Percentiles rank a stretch among this genome's conserved stretches.
These are phyloP conservation scores for Arthrinium puccinioides DNA, from an alignment of 2,329 filamentous ascomycete species.

Conservation along the genomic window DNA sequence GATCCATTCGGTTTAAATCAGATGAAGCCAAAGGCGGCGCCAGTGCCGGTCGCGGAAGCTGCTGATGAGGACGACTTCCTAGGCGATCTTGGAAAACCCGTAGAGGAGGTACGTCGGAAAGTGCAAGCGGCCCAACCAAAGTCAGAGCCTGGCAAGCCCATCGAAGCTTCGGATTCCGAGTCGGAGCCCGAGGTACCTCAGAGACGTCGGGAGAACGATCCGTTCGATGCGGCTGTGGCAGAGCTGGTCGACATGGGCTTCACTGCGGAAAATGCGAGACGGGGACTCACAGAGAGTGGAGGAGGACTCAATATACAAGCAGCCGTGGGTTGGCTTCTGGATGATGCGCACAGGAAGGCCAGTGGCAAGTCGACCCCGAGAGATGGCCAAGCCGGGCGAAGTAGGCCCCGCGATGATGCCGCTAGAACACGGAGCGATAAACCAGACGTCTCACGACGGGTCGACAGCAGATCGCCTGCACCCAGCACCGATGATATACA, in stretches of 20 bases:
- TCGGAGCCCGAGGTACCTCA: slow-evolving; percentile 31
- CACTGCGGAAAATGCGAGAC: slow-evolving; percentile 70
- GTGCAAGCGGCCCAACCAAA: slow-evolving; percentile 30
- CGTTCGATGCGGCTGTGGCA: slow-evolving; percentile 72
- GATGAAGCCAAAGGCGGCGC: slow-evolving; percentile 37
- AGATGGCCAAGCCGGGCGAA: slow-evolving; percentile 34
- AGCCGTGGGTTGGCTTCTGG: slow-evolving; percentile 82
- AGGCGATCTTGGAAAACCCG: slow-evolving; percentile 56
- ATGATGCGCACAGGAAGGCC: slow-evolving; percentile 81
- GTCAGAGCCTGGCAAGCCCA: slow-evolving; percentile 47
- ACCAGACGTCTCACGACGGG: slow-evolving; percentile 32
- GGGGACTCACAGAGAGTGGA: slow-evolving; percentile 73
- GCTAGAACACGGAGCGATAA: slow-evolving; percentile 32
- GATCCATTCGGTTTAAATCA: slow-evolving; percentile 79
- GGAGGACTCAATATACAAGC: slow-evolving; percentile 75
- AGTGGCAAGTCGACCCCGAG: slow-evolving; percentile 60
- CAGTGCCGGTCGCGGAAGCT: neutral
- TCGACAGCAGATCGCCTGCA: slow-evolving; percentile 49
- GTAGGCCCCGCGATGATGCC: slow-evolving; percentile 28
- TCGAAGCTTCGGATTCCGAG: slow-evolving; percentile 42
- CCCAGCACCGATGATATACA: slow-evolving; percentile 64
- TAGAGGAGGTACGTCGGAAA: slow-evolving; percentile 53
- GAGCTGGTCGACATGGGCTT: slow-evolving; percentile 96
- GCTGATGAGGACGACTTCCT: slow-evolving; percentile 60
- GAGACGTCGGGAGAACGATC: slow-evolving; percentile 37